Conservation (phyloP, 2,329 filamentous ascomycete genomes). For the Curvularia lunata region DNA sequence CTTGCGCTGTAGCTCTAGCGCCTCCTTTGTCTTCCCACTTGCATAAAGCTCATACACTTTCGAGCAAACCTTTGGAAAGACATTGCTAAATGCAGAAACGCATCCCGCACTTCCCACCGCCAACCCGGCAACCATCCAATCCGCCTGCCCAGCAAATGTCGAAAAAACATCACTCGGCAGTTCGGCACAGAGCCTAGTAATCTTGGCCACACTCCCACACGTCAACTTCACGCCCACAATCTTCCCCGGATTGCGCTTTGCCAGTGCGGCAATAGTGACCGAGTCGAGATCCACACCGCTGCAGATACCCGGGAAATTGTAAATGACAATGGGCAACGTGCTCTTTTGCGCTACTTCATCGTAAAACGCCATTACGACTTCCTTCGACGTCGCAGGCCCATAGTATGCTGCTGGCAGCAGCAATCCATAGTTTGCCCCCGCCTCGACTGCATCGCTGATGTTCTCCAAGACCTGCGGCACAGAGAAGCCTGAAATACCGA, state of each 20-base stretch:
- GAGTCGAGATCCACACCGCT: constrained; percentile 72
- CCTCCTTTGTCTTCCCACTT: constrained; percentile 63
- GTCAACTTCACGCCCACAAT: constrained; percentile 75
- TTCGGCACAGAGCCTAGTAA: constrained; percentile 65
- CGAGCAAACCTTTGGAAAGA: constrained; percentile 63
- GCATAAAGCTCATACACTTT: constrained; percentile 67
- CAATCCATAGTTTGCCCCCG: constrained; percentile 53
- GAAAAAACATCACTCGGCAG: constrained; percentile 64
- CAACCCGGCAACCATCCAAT: constrained; percentile 68
- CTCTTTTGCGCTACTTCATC: constrained; percentile 62
- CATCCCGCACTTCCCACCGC: constrained; percentile 61
- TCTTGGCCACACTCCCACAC: constrained; percentile 76
- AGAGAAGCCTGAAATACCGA: constrained; percentile 53
- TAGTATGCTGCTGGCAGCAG: constrained; percentile 56
- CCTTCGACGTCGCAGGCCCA: constrained; percentile 51
- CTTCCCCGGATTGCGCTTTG: constrained; percentile 61
- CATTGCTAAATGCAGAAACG: constrained; percentile 64
- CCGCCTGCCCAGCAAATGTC: constrained; percentile 74
- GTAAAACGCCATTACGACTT: constrained; percentile 53
- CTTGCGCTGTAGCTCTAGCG: constrained; percentile 65
- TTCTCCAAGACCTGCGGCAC: constrained; percentile 54
- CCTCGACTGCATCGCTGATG: constrained; percentile 50
- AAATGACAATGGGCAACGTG: constrained; percentile 70
- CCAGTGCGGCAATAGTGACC: constrained; percentile 66
- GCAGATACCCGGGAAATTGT: constrained; percentile 74